Conservation (phyloP, 805 yeast genomes). For the Nakazawaea molendinolei region DNA sequence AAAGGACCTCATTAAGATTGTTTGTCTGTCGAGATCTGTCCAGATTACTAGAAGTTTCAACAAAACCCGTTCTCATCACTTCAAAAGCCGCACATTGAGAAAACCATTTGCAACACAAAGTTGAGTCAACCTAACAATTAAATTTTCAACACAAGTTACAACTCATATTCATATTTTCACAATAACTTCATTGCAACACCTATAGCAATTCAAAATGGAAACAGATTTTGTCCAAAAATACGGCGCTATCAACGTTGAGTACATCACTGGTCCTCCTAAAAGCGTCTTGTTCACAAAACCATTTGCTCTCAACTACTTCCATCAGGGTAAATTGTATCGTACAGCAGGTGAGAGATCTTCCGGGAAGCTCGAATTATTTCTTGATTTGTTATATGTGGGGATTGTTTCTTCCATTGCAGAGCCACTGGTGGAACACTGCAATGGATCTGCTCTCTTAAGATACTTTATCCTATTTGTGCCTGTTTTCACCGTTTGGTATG, state of each 20-base stretch:
- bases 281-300: slow-evolving; percentile 41
- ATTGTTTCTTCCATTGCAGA: slow-evolving; percentile 55
- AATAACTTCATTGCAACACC: slow-evolving; percentile 15
- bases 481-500: slow-evolving; percentile 62
- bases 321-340: slow-evolving; percentile 47
- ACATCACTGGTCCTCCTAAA: slow-evolving; percentile 36
- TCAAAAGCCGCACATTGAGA: too few species aligned
- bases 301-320: slow-evolving; percentile 54
- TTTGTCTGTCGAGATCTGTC: too few species aligned
- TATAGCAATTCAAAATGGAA: too few species aligned
- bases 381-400: slow-evolving; percentile 60
- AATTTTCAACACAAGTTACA: too few species aligned
- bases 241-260: slow-evolving; percentile 41
- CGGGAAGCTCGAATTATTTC: slow-evolving; percentile 47
- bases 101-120: too few species aligned
- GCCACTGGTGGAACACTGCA: slow-evolving; percentile 41
- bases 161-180: too few species aligned
- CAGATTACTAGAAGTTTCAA: too few species aligned
- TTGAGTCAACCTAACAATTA: too few species aligned
- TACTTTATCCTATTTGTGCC: slow-evolving; percentile 49
- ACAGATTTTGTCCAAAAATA: slow-evolving; percentile 39
- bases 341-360: slow-evolving; percentile 50
- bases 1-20: too few species aligned
- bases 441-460: slow-evolving; percentile 38
- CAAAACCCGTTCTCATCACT: too few species aligned